A percentile compares a stretch with the other conserved stretches of the same genome.
Conservation (phyloP, 352 stramenopile species). For the Elongisporangium undulatum region DNA sequence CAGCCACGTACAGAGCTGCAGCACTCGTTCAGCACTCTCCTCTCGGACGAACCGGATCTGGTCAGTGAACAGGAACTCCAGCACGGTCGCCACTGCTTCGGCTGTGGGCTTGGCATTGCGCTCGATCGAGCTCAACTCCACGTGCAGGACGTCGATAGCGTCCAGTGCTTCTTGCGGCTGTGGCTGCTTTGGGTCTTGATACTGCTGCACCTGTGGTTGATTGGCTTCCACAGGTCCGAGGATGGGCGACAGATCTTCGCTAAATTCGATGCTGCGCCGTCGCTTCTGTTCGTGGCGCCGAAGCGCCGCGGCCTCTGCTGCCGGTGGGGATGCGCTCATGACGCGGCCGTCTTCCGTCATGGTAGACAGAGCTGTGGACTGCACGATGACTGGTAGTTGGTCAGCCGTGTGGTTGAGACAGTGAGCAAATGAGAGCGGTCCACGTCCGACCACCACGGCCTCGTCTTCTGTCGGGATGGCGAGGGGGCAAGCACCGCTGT, state of each 20-base stretch:
- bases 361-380: not conserved
- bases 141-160: slow-evolving; percentile 19
- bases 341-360: not conserved
- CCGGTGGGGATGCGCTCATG: not conserved
- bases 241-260: not conserved
- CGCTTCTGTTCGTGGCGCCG: not conserved
- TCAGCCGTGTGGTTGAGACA: slow-evolving; percentile 4
- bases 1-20: slow-evolving; percentile 42
- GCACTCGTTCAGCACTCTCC: slow-evolving; percentile 24
- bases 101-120: slow-evolving; percentile 16
- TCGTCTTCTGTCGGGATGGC: not conserved
- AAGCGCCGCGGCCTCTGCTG: not conserved
- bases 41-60: slow-evolving; percentile 27
- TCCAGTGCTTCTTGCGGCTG: not conserved
- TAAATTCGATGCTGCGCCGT: not conserved
- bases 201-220: slow-evolving; percentile 4
- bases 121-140: slow-evolving; percentile 21
- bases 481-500: slow-evolving; percentile 1
- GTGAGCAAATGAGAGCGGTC: slow-evolving; percentile 1
- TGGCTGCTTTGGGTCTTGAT: not conserved
- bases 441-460: not conserved
- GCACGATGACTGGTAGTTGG: not conserved
- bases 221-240: not conserved
- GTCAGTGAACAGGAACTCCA: slow-evolving; percentile 61
- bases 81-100: slow-evolving; percentile 31